These are phyloP conservation scores for Trichopus zeylanicus DNA, from an alignment of 116 monocot genomes.

Conservation along the genomic window DNA sequence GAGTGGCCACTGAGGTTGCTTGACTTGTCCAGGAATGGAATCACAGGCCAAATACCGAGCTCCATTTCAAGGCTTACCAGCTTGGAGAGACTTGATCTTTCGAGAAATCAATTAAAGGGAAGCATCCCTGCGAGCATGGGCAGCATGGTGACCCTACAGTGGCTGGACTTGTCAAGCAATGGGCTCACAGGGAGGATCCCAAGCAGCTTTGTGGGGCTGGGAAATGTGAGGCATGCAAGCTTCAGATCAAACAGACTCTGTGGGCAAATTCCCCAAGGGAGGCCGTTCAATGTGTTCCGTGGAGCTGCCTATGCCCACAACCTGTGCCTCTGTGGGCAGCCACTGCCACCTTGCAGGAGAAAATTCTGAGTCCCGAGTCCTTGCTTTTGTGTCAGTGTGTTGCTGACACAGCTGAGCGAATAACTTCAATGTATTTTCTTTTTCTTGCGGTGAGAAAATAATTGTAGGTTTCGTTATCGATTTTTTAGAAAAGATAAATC, in stretches of 20 bases:
- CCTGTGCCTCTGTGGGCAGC: conserved; percentile 65
- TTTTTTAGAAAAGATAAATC: too few species aligned
- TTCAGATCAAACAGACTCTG: conserved; percentile 62
- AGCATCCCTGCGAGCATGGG: conserved; percentile 54
- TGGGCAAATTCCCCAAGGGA: conserved; percentile 64
- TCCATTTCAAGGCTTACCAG: conserved; percentile 29
- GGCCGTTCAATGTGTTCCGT: conserved; percentile 63
- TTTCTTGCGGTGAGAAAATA: too few species aligned
- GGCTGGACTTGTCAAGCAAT: conserved; percentile 61
- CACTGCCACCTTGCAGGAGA: conserved; percentile 57
- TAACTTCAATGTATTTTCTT: too few species aligned
- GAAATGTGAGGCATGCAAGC: conserved; percentile 46
- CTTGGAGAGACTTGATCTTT: conserved; percentile 51
- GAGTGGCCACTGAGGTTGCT: conserved; percentile 26
- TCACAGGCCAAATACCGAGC: conserved; percentile 47
- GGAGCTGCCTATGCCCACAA: conserved; percentile 64
- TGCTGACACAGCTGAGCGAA: too few species aligned
- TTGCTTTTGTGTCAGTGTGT: too few species aligned
- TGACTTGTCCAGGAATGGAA: conserved; percentile 43
- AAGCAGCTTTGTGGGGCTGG: conserved; percentile 27
- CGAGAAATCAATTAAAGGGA: conserved; percentile 53
- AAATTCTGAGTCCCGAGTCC: too few species aligned
- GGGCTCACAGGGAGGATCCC: conserved; percentile 54
- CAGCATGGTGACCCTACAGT: conserved; percentile 28
- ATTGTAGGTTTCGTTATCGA: too few species aligned